These are phyloP conservation scores for Scedosporium aurantiacum DNA, from an alignment of 2,329 filamentous ascomycete genomes.

Conservation along the genomic window DNA sequence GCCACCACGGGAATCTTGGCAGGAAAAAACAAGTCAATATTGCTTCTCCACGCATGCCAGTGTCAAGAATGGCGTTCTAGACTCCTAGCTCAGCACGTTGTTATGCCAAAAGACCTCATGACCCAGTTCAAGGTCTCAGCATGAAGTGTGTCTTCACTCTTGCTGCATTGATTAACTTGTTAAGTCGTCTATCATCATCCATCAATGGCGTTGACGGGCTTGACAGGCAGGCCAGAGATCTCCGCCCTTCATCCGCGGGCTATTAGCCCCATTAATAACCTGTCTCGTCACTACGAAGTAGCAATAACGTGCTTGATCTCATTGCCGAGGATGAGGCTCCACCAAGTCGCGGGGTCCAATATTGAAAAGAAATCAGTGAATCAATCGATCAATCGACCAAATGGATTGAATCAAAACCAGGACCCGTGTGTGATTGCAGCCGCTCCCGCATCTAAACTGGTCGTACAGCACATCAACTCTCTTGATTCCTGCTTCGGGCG, in stretches of 20 bases:
- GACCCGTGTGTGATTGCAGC: not conserved
- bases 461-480: not conserved
- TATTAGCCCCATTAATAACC: not conserved
- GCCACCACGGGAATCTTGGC: not conserved
- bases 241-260: not conserved
- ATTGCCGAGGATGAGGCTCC: not conserved
- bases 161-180: not conserved
- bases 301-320: too few species aligned
- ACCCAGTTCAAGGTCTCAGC: not conserved
- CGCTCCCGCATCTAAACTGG: not conserved
- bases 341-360: not conserved
- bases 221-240: not conserved
- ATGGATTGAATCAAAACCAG: not conserved
- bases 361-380: not conserved
- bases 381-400: not conserved
- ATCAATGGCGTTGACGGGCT: not conserved
- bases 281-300: too few species aligned
- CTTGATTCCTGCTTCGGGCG: not conserved
- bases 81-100: not conserved
- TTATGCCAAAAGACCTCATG: not conserved
- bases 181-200: not conserved
- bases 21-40: not conserved
- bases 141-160: not conserved
- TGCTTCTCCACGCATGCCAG: not conserved
- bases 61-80: not conserved